These are phyloP conservation scores for Maudiozyma pseudohumilis DNA, from an alignment of 805 yeast genomes.

Conservation along the genomic window DNA sequence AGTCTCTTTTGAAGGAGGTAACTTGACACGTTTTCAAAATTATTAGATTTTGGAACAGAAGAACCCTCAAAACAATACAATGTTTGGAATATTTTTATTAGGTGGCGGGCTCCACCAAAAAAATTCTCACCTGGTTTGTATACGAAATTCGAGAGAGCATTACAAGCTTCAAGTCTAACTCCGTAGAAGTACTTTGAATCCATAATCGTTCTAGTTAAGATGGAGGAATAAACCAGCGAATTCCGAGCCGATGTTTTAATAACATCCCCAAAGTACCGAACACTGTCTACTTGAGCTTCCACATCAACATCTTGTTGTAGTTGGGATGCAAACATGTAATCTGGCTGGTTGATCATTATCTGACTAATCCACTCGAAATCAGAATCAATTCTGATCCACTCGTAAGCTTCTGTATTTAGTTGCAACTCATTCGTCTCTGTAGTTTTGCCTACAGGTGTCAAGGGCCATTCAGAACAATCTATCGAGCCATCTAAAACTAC, in stretches of 20 bases:
- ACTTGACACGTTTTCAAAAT: conserved; percentile 60
- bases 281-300: conserved; percentile 86
- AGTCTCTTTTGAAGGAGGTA: conserved; percentile 66
- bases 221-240: conserved; percentile 57
- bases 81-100: conserved; percentile 57
- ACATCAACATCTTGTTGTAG: conserved; percentile 91
- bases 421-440: conserved; percentile 26
- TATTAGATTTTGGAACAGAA: conserved; percentile 67
- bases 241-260: conserved; percentile 38
- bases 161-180: conserved; percentile 77
- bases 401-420: conserved; percentile 69
- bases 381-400: conserved; percentile 96
- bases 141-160: conserved; percentile 62
- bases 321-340: conserved; percentile 90
- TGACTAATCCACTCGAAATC: conserved; percentile 95
- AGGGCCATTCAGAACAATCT: conserved; percentile 63
- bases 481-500: conserved; percentile 54
- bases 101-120: conserved; percentile 52
- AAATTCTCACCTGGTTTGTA: conserved; percentile 27
- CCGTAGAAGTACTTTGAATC: conserved; percentile 85
- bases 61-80: conserved; percentile 64
- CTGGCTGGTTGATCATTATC: conserved; percentile 76
- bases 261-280: conserved; percentile 55
- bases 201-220: conserved; percentile 68
- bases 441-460: conserved; percentile 57